Base-by-base conservation (phyloP, 768 basidiomycete genomes). In the Xerocomellus chrysenteron region DNA sequence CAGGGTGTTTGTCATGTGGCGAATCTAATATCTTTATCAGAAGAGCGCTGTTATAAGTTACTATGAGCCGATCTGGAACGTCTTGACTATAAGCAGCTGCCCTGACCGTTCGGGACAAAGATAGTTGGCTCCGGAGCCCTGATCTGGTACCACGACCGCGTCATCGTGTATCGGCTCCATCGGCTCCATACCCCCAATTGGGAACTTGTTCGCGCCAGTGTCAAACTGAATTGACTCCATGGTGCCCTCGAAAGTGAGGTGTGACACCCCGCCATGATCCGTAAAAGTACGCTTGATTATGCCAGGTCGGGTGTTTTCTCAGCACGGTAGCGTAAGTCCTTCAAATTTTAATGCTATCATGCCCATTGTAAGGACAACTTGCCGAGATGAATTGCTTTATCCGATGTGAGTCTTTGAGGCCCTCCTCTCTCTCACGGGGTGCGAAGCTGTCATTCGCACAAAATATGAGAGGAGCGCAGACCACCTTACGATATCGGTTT, bases 1-100 rank as follows among this genome's bases (percentile, higher is more conserved):
- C 53, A 50, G 53, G 37, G 46, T 61, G 64, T 64, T 70, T 66
- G 61, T 68, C 62, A 72, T 72, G 61, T 71, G 69, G 71, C 69
- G 55, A 16, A 50, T 56, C 53, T 55, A 59, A 57, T 14, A 32
- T 58, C 60, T 60, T 65, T 73, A 73, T 71, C 71, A 65, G 66
- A 68, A 62, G 45, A 28, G 49, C 41, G 47, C 57, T 55, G 21
- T 47, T 47, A 60, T 16, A 54, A 46, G 55, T 49, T 28, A 28
- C 5, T 44, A 37, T 47, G 40, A 16, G 48, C 24, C 56, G 65
- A 67, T 59, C 52, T 62, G 62, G 63, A 32, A 50, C 55, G 26
- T 19, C 24, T 59, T 61, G 62, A 35, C 58, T 56, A 68, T 68
- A 68, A 55, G 48, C 57, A 67, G 65, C 46, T 54, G 59, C 61